phyloP scores from a whole-genome alignment of 1,284 basidiomycete species.

The Xerocomus minutiporus region DNA sequence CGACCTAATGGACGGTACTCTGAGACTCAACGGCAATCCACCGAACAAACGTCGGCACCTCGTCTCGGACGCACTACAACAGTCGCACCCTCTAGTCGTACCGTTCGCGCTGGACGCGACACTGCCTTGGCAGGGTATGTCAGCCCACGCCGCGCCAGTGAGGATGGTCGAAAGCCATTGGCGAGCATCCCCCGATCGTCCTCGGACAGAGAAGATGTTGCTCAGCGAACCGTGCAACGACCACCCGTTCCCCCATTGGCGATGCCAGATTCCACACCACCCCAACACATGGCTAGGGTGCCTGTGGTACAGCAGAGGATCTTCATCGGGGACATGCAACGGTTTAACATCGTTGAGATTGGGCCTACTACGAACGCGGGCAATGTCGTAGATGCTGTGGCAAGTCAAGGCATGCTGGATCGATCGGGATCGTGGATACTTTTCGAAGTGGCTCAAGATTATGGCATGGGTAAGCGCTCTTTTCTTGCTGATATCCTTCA shows the following conservation, averaged over 20 bases:
- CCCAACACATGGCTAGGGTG: conserved; percentile 20
- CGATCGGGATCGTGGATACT: conserved; percentile 68
- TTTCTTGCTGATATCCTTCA: background rate
- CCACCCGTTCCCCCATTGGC: conserved; percentile 38
- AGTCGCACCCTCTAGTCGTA: conserved; percentile 10
- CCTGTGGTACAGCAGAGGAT: conserved; percentile 56
- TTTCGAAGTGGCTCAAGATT: conserved; percentile 76
- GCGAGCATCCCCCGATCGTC: conserved; percentile 21
- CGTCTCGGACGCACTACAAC: conserved; percentile 34
- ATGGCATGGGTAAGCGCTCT: conserved; percentile 71
- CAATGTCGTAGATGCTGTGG: conserved; percentile 60
- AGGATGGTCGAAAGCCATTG: conserved; percentile 25
- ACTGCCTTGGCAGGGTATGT: conserved; percentile 12
- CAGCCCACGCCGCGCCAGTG: conserved; percentile 26
- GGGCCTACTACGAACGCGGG: conserved; percentile 55
- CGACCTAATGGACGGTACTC: conserved; percentile 33
- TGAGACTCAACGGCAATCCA: conserved; percentile 30
- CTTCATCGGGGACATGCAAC: conserved; percentile 70
- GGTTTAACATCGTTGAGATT: conserved; percentile 67
- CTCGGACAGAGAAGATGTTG: conserved; percentile 21
- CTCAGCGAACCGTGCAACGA: conserved; percentile 24
- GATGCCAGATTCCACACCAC: conserved; percentile 26
- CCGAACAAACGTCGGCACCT: conserved; percentile 31
- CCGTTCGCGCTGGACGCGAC: conserved; percentile 17
- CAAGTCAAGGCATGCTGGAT: conserved; percentile 56